phyloP scores from a whole-genome alignment of 2,329 filamentous ascomycete genomes.

The Beauveria rudraprayagi region DNA sequence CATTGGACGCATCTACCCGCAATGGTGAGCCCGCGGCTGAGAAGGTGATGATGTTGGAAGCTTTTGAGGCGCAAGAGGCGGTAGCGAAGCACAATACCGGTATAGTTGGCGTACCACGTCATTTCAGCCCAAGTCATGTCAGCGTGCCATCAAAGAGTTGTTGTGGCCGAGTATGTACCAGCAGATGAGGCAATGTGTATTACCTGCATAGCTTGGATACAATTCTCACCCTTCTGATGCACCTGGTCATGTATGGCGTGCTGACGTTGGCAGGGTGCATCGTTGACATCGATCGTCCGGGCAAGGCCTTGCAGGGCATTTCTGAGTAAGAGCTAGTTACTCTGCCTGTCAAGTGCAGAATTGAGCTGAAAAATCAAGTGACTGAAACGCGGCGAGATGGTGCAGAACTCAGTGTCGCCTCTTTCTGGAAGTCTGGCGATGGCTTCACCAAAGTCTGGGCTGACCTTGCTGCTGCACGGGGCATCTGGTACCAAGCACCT shows the following conservation, averaged over 20 bases:
- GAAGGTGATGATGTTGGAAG: not conserved
- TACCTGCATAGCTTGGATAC: too few species aligned
- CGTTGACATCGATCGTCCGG: not conserved
- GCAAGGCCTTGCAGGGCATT: not conserved
- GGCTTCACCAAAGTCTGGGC: not conserved
- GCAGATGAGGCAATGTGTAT: not conserved
- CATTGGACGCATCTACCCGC: not conserved
- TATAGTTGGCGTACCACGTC: not conserved
- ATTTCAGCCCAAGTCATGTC: not conserved
- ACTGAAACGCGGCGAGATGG: not conserved
- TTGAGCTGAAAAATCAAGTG: not conserved
- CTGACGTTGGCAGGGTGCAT: conserved; percentile 5
- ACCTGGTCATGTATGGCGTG: not conserved
- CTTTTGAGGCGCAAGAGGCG: not conserved
- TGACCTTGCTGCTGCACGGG: too few species aligned
- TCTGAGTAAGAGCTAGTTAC: not conserved
- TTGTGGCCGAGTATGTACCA: not conserved
- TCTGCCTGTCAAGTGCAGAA: not conserved
- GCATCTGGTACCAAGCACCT: not conserved
- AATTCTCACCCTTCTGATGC: too few species aligned
- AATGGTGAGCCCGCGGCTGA: not conserved
- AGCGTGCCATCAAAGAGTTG: not conserved
- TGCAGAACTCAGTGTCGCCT: too few species aligned
- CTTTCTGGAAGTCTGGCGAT: not conserved
- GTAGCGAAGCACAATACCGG: not conserved